phyloP scores from a whole-genome alignment of 257 asterid genomes.

The Nicotiana tabacum region DNA sequence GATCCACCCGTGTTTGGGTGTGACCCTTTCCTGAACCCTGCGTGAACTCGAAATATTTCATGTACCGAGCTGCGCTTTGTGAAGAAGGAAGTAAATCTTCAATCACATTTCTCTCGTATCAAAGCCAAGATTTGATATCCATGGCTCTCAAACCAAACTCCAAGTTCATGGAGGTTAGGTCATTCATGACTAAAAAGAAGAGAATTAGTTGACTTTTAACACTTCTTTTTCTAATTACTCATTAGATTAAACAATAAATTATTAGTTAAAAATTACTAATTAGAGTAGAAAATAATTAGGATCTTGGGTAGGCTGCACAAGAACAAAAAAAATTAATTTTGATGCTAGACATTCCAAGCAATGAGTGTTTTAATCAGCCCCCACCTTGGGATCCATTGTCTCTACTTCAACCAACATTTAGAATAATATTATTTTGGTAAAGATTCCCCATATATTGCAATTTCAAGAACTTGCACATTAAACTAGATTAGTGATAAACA shows the following conservation, averaged over 20 bases:
- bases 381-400: constrained; percentile 74
- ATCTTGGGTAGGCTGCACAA: neutral
- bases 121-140: constrained; percentile 7
- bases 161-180: constrained; percentile 4
- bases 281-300: neutral
- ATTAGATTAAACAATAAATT: neutral
- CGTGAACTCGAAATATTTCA: too few species aligned
- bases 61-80: too few species aligned
- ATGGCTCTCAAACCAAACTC: neutral
- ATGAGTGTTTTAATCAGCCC: constrained; percentile 55
- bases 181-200: neutral
- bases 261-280: neutral
- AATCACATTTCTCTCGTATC: constrained; percentile 7
- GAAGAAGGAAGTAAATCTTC: neutral
- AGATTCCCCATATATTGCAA: constrained; percentile 49
- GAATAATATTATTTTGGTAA: constrained; percentile 67
- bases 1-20: rapidly evolving
- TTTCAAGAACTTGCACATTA: constrained; percentile 27
- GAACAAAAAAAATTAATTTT: neutral
- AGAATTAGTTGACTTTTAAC: constrained; percentile 19
- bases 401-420: constrained; percentile 67
- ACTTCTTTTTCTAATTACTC: neutral
- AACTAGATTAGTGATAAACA: neutral
- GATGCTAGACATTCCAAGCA: constrained; percentile 39
- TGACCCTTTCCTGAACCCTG: rapidly evolving